These are phyloP conservation scores for Chamaenerion angustifolium DNA, from an alignment of 345 rosid genomes.

Conservation along the genomic window DNA sequence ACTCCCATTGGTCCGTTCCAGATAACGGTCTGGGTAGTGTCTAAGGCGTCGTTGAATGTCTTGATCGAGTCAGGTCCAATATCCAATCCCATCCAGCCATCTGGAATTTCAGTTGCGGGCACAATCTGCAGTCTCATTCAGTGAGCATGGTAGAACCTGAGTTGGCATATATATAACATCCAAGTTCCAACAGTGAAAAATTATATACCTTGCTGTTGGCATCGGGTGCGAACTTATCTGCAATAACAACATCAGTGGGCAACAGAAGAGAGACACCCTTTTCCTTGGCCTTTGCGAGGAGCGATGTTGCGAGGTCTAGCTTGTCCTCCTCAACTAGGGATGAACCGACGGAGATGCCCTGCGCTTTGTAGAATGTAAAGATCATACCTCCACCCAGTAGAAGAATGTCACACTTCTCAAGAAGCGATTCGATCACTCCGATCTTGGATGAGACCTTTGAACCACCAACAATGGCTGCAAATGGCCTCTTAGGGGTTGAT, in stretches of 20 bases:
- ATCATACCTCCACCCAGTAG: conserved; percentile 93
- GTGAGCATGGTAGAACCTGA: no score
- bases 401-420: conserved; percentile 54
- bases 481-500: conserved; percentile 80
- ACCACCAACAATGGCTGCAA: conserved; percentile 95
- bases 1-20: conserved; percentile 99
- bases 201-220: conserved; percentile 72
- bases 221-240: conserved; percentile 83
- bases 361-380: conserved; percentile 24
- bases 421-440: conserved; percentile 84
- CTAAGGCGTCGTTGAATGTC: conserved; percentile 65
- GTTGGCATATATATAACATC: no score
- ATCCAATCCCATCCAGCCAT: conserved; percentile 98
- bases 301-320: conserved; percentile 38
- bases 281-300: conserved; percentile 65
- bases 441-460: conserved; percentile 92
- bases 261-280: conserved; percentile 70
- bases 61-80: conserved; percentile 66
- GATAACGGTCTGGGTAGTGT: conserved; percentile 72
- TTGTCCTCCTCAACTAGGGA: conserved; percentile 62
- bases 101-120: conserved; percentile 66
- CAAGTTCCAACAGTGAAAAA: no score
- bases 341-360: conserved; percentile 65
- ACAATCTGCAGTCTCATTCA: conserved; percentile 34
- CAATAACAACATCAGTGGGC: conserved; percentile 74